phyloP scores from a whole-genome alignment of 169 alveolate species.

The Cryptosporidium andersoni region DNA sequence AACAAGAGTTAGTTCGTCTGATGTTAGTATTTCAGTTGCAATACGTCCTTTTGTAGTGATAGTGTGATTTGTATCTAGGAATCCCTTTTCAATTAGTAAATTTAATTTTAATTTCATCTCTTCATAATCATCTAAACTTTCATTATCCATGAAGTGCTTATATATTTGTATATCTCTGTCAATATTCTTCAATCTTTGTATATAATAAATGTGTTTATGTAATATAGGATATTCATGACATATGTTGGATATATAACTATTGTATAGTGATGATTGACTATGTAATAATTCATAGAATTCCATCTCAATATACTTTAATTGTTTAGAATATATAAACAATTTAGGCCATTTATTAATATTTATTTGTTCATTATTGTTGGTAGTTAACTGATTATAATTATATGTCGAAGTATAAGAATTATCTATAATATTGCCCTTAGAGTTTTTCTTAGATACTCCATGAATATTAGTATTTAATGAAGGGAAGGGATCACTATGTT shows the following conservation, averaged over 20 bases:
- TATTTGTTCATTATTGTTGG: not conserved
- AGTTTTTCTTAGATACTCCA: no score
- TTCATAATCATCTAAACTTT: slow-evolving; percentile 81
- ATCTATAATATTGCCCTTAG: no score
- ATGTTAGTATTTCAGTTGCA: slow-evolving; percentile 83
- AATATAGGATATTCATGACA: not conserved
- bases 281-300: slow-evolving; percentile 44
- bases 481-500: no score
- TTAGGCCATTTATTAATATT: slow-evolving; percentile 9
- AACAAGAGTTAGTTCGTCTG: slow-evolving; percentile 87
- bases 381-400: not conserved
- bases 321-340: slow-evolving; percentile 4
- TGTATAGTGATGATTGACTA: slow-evolving; percentile 1
- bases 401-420: no score
- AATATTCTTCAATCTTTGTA: slow-evolving; percentile 21
- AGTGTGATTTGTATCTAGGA: slow-evolving; percentile 80
- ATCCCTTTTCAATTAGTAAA: slow-evolving; percentile 81
- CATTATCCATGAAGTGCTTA: slow-evolving; percentile 77
- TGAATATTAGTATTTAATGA: no score
- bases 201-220: not conserved
- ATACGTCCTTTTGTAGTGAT: slow-evolving; percentile 86
- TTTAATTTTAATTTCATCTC: slow-evolving; percentile 83
- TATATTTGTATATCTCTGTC: slow-evolving; percentile 18
- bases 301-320: slow-evolving; percentile 30
- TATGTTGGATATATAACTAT: not conserved